These are phyloP conservation scores for Sphagnum contortum DNA, from an alignment of 225 moss, liverwort and hornwort species.

Conservation along the genomic window DNA sequence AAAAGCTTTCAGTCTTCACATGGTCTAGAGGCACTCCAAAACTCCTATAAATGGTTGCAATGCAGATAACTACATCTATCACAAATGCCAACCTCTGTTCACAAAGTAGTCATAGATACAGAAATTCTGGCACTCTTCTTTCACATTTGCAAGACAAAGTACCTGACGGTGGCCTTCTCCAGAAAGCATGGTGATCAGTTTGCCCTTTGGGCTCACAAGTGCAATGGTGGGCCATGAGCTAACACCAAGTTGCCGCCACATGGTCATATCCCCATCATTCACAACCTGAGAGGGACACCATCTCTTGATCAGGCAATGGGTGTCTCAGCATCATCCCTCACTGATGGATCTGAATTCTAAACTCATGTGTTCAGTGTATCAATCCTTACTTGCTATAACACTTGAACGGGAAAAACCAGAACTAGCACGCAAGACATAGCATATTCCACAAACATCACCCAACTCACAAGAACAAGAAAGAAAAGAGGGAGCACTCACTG, in stretches of 20 bases:
- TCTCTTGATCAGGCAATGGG: too few species aligned
- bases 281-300: conserved; percentile 40
- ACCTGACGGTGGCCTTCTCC: conserved; percentile 95
- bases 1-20: too few species aligned
- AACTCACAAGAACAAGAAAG: too few species aligned
- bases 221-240: conserved; percentile 95
- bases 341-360: too few species aligned
- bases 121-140: not conserved
- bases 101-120: not conserved
- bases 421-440: not conserved
- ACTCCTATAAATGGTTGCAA: too few species aligned
- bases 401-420: not conserved
- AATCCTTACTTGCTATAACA: not conserved
- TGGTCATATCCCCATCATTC: conserved; percentile 92
- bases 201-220: conserved; percentile 75
- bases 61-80: too few species aligned
- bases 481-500: conserved; percentile 22
- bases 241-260: conserved; percentile 94
- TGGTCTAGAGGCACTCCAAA: too few species aligned
- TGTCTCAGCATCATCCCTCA: conserved; percentile 1
- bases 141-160: not conserved
- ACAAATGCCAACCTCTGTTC: too few species aligned
- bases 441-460: not conserved
- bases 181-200: conserved; percentile 71
- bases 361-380: too few species aligned